Base-by-base conservation (phyloP, 495 filamentous ascomycete genomes). In the Trichoderma reesei region DNA sequence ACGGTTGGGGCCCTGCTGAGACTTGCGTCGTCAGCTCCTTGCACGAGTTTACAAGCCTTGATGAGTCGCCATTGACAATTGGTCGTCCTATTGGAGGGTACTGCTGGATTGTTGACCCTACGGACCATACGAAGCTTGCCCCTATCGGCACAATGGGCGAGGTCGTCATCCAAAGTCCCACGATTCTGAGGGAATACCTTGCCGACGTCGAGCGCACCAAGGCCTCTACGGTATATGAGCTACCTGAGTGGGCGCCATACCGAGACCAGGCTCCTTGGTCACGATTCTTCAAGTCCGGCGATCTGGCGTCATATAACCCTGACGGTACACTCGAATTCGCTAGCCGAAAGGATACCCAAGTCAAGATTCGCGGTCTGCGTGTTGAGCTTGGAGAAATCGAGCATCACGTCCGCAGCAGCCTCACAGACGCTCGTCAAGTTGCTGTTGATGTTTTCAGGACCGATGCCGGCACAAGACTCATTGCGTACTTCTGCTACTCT, bases 61-160 rank as follows among this genome's bases (percentile, higher is more conserved):
- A 62, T 33, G 59, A 41, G 64, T 70, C 60, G 9, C 61, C 7
- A 38, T 72, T 71, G 38, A 79, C 73, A 65, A 82, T 87, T 63
- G 83, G 85, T 1, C 72, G 77, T 73, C 69, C 76, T 67, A 41
- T 79, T 65, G 72, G 80, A 69, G 62, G 71, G 72, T 46, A 67
- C 26, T 78, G 81, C 1, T 86, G 84, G 85, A 77, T 87, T 26
- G 77, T 83, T 16, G 81, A 86, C 61, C 68, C 79, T 1, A 72
- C 79, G 1, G 72, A 83, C 59, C 73, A 78, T 38, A 59, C 83
- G 59, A 69, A 72, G 5, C 71, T 88, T 2, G 72, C 74, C 0
- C 82, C 83, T 0, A 39, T 85, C 8, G 83, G 84, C 6, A 70
- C 66, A 0, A 37, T 72, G 1, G 80, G 79, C n/a, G 80, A 83